A percentile compares a stretch with the other conserved stretches of the same genome.
Evolutionary conservation across 345 rosid species (phyloP).

Genomic region (Pelargonium nanum): DNA sequence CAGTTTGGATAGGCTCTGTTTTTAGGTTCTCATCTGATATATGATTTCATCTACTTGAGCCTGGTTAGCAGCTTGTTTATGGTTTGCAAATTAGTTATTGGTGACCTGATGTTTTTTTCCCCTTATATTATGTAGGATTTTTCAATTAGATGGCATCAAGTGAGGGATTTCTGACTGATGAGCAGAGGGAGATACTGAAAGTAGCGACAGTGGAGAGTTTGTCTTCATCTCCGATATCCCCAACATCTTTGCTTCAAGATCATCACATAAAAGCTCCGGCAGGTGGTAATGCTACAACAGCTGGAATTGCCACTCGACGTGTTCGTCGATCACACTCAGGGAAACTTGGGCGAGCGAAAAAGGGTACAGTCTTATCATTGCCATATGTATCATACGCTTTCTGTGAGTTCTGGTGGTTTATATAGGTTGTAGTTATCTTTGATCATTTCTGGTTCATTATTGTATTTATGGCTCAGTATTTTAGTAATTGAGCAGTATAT

Average conservation of each 20-base stretch:
- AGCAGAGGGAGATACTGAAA: conserved; percentile 75
- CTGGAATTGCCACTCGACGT: conserved; percentile 65
- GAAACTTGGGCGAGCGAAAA: conserved; percentile 65
- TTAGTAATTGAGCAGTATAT: neutral
- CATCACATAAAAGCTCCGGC: conserved; percentile 56
- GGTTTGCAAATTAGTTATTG: neutral
- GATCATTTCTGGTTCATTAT: neutral
- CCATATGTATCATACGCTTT: no score
- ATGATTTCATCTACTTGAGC: neutral
- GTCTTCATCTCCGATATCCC: conserved; percentile 82
- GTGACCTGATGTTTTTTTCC: neutral
- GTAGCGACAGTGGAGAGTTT: conserved; percentile 45
- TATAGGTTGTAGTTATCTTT: neutral
- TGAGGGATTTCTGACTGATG: conserved; percentile 70
- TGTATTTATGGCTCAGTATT: neutral
- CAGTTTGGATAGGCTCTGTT: neutral
- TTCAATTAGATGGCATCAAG: conserved; percentile 54
- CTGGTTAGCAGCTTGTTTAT: neutral
- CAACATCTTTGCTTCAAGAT: conserved; percentile 47
- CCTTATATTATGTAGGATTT: conserved; percentile 9
- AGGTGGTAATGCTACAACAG: conserved; percentile 45
- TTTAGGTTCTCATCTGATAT: neutral
- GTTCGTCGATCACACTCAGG: conserved; percentile 85
- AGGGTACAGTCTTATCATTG: no score
- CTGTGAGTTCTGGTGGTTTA: neutral